phyloP scores from a whole-genome alignment of 306 rosid genomes.

The Corylus heterophylla region DNA sequence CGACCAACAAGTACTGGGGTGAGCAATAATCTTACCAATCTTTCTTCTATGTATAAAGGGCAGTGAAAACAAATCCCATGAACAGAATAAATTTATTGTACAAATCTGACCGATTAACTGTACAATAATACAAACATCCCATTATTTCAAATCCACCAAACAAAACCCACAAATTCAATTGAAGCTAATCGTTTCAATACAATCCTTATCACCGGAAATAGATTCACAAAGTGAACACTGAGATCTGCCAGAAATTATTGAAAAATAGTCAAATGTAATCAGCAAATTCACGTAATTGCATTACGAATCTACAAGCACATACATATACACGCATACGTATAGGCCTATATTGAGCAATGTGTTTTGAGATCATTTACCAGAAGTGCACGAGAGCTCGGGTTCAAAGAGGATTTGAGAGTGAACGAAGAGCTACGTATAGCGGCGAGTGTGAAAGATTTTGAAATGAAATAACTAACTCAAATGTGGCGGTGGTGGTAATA shows the following conservation, averaged over 20 bases:
- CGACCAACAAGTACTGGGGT: background rate
- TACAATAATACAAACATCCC: background rate
- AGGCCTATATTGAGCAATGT: background rate
- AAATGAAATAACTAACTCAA: background rate
- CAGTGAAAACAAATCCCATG: background rate
- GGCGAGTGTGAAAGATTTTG: background rate
- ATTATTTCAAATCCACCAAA: background rate
- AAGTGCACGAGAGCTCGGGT: background rate
- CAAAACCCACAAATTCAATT: background rate
- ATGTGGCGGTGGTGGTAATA: background rate
- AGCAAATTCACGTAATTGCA: background rate
- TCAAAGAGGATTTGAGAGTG: background rate
- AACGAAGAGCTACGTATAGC: background rate
- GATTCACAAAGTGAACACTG: background rate
- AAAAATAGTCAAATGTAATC: background rate
- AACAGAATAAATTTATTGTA: background rate
- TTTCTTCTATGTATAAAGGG: background rate
- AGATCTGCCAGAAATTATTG: background rate
- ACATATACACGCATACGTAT: background rate
- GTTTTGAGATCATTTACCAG: constrained; percentile 8
- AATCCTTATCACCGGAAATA: background rate
- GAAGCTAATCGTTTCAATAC: background rate
- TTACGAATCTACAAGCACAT: background rate
- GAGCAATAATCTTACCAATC: background rate
- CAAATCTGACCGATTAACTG: background rate